These are phyloP conservation scores for Gossypium longicalyx DNA, from an alignment of 345 rosid genomes.

Conservation along the genomic window DNA sequence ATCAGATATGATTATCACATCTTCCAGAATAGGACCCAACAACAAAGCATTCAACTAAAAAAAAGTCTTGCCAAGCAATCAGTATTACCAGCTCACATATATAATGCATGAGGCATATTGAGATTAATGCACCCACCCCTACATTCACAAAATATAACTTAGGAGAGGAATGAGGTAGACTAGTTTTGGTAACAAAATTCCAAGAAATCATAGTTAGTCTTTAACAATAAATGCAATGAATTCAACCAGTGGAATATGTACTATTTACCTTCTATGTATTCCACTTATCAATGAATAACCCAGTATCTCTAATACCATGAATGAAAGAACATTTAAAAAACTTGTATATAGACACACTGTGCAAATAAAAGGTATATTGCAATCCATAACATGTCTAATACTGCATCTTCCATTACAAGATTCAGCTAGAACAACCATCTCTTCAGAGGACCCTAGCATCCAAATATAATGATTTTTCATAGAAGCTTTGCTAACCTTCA, in stretches of 20 bases:
- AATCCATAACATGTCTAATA: background rate
- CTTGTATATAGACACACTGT: background rate
- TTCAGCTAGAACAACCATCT: background rate
- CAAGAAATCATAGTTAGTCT: background rate
- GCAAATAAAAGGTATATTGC: background rate
- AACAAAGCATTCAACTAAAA: background rate
- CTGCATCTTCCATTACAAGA: background rate
- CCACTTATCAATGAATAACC: background rate
- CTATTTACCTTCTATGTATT: background rate
- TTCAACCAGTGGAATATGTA: background rate
- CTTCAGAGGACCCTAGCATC: background rate
- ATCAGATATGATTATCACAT: background rate
- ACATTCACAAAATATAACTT: background rate
- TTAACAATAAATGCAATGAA: background rate
- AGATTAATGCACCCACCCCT: background rate
- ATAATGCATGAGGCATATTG: background rate
- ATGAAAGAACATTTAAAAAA: background rate
- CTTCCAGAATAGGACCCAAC: background rate
- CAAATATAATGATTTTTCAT: background rate
- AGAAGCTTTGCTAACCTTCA: background rate
- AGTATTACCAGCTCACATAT: background rate
- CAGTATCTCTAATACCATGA: background rate
- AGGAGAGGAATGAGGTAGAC: background rate
- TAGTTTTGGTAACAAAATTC: background rate
- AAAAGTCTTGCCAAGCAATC: background rate